Evolutionary conservation across 495 filamentous ascomycete genomes (phyloP).

Genomic region (Terfezia boudieri): DNA sequence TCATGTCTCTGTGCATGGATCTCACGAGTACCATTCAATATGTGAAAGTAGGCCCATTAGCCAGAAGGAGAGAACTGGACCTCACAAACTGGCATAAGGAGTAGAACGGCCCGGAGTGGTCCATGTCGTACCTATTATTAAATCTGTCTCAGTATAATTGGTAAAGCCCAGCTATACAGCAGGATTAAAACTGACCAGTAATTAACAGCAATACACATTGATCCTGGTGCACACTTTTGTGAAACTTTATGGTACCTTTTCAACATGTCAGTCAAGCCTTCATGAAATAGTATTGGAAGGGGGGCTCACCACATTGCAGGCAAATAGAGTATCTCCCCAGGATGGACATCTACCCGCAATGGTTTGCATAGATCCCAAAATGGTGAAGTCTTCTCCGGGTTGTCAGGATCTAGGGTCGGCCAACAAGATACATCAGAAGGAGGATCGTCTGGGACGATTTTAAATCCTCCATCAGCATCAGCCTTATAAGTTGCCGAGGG

Average conservation of each 20-base stretch:
- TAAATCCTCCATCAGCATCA: slow-evolving; percentile 11
- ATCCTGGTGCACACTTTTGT: slow-evolving; percentile 37
- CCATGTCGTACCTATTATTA: slow-evolving; percentile 41
- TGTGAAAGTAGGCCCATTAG: background rate
- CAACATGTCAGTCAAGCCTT: background rate
- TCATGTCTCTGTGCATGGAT: no score
- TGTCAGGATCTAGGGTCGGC: slow-evolving; percentile 48
- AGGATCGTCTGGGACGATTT: slow-evolving; percentile 21
- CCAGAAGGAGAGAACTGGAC: background rate
- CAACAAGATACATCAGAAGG: slow-evolving; percentile 20
- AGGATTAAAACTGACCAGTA: slow-evolving; percentile 37
- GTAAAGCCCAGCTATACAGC: background rate
- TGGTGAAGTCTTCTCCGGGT: slow-evolving; percentile 16
- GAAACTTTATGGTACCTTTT: slow-evolving; percentile 45
- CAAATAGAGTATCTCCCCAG: slow-evolving; percentile 65
- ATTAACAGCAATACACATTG: slow-evolving; percentile 51
- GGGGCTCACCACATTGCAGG: slow-evolving; percentile 44
- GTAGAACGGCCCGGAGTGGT: slow-evolving; percentile 37
- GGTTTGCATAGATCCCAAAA: slow-evolving; percentile 34
- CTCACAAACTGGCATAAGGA: slow-evolving; percentile 33
- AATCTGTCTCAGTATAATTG: background rate
- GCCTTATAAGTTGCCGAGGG: slow-evolving; percentile 28
- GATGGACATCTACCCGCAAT: slow-evolving; percentile 35
- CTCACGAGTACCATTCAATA: no score
- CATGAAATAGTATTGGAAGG: background rate